phyloP scores from a whole-genome alignment of 2,329 filamentous ascomycete genomes.

The Lithohypha guttulata region DNA sequence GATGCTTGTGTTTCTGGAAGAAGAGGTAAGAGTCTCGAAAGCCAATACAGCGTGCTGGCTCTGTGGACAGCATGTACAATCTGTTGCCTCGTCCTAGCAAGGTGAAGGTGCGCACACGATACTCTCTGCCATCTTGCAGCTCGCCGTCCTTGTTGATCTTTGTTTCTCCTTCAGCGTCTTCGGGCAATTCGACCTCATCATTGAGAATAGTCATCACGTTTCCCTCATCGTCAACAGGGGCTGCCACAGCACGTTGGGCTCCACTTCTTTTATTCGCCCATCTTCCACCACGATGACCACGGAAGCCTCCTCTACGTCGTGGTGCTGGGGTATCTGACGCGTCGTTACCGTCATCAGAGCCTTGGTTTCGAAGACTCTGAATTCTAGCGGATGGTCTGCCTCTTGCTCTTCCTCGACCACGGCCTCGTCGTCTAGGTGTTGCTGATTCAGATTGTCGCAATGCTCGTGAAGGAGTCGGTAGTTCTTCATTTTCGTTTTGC shows the following conservation, averaged over 20 bases:
- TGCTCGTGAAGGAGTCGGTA: conserved; percentile 29
- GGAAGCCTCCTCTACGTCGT: conserved; percentile 54
- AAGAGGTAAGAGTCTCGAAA: conserved; percentile 98
- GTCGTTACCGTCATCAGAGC: conserved; percentile 50
- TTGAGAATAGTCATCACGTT: conserved; percentile 82
- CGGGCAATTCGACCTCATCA: conserved; percentile 81
- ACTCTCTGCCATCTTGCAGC: conserved; percentile 74
- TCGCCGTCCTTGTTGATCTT: conserved; percentile 89
- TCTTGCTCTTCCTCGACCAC: conserved; percentile 43
- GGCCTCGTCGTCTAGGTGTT: conserved; percentile 33
- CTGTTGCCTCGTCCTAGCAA: conserved; percentile 72
- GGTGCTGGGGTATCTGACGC: conserved; percentile 41
- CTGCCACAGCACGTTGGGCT: conserved; percentile 65
- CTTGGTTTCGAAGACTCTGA: conserved; percentile 49
- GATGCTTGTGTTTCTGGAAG: conserved; percentile 92
- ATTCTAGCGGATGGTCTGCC: conserved; percentile 83
- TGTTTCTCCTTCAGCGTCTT: conserved; percentile 76
- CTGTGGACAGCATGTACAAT: conserved; percentile 96
- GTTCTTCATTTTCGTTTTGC: conserved; percentile 37
- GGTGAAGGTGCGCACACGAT: conserved; percentile 90
- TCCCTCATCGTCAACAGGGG: conserved; percentile 86
- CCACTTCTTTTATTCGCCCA: conserved; percentile 66
- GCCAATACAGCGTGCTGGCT: conserved; percentile 89
- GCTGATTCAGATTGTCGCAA: conserved; percentile 37
- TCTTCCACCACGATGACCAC: conserved; percentile 47